Base-by-base conservation (phyloP, 2,329 filamentous ascomycete species). In the Fusarium guadeloupense region DNA sequence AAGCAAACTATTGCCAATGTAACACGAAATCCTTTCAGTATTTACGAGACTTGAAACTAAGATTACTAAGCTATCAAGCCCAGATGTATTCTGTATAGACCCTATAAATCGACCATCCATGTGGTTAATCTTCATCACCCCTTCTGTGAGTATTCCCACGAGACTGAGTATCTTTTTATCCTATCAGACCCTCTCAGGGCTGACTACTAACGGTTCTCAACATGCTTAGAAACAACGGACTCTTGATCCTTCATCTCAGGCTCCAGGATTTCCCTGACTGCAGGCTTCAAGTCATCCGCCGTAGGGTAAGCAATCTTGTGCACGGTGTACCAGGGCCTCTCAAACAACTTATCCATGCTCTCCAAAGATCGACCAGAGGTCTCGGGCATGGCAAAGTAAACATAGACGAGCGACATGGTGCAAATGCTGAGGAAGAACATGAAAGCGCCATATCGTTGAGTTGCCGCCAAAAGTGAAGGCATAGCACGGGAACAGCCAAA, bases 401-500 rank as follows among this genome's bases (percentile, higher is more conserved):
- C 72, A 16, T 74, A 76, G 2, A 68, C 46, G 1, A 75, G 48
- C 0, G 71, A 73, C 1, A 68, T 26, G n/a, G 21, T 30, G 19
- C 67, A 73, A 12, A 75, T 72, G 13, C 52, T 56, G 0, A 66
- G 52, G 44, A 74, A 74, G 17, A 74, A 73, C 19, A 69, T 59
- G 16, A 74, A 74, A 4, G 72, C 70, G 1, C 72, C 72, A 7
- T 68, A 74, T 2, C 71, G 61, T 4, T 74, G 45, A 0, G 72
- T 75, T 0, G 72, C 72, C 3, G 70, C 71, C 9, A 75, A 39
- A 1, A 75, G 64, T 1, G 70, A 73, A 2, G 72, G 74, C 72
- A 75, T 75, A 2, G 74, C 71, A 0, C 68, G 66, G 0, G 73
- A 74, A 34, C 72, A 73, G 1, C 72, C 73, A 37, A 75, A 75